Evolutionary conservation across 1,139 yeast species (phyloP).

Genomic region (Taphrina deformans): DNA sequence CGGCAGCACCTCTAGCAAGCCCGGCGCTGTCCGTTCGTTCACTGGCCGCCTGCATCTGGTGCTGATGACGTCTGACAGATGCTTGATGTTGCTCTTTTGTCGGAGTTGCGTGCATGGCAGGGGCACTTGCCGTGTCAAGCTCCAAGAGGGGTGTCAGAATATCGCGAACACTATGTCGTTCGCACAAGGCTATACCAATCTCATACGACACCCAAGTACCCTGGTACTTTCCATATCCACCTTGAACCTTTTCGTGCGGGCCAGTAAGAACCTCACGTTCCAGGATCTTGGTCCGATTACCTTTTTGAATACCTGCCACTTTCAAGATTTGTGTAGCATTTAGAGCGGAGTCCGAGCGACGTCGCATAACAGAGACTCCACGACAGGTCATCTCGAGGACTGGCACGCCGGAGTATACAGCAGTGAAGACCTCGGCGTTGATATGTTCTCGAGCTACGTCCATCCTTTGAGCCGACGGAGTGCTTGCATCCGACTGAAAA

Average conservation of each 20-base stretch:
- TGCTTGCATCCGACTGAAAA: conserved; percentile 15
- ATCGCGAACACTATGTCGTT: conserved; percentile 64
- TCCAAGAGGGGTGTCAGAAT: conserved; percentile 62
- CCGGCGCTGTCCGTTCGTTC: neutral
- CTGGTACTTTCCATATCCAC: conserved; percentile 92
- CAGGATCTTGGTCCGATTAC: conserved; percentile 76
- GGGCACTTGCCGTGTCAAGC: conserved; percentile 52
- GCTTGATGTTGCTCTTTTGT: conserved; percentile 51
- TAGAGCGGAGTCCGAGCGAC: conserved; percentile 76
- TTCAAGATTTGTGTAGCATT: conserved; percentile 90
- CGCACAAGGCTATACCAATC: conserved; percentile 62
- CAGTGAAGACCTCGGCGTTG: conserved; percentile 41
- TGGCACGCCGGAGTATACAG: conserved; percentile 64
- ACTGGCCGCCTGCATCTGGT: conserved; percentile 40
- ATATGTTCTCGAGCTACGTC: neutral
- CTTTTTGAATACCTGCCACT: conserved; percentile 82
- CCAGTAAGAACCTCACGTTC: conserved; percentile 88
- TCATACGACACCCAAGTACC: conserved; percentile 74
- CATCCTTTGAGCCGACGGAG: conserved; percentile 7
- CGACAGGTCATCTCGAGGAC: conserved; percentile 69
- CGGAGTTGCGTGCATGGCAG: conserved; percentile 58
- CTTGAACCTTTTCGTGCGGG: conserved; percentile 87
- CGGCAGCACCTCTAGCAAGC: neutral
- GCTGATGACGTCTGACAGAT: conserved; percentile 10
- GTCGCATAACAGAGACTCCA: conserved; percentile 80